Conservation (phyloP, 225 moss, liverwort and hornwort species). For the Marchantia paleacea region DNA sequence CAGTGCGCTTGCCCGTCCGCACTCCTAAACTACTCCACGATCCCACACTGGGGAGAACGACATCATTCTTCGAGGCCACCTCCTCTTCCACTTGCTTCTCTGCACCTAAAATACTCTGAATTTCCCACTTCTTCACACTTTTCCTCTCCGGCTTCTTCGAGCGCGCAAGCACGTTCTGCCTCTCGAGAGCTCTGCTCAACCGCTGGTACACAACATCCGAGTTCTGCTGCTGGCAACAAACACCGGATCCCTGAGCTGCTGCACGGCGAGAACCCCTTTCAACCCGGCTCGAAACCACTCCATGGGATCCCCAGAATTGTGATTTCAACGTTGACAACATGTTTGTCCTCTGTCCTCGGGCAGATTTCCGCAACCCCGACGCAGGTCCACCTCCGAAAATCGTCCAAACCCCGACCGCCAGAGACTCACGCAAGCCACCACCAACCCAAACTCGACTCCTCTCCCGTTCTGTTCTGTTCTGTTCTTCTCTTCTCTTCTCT, state of each 20-base stretch:
- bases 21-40: constrained; percentile 63
- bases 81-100: constrained; percentile 50
- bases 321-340: constrained; percentile 29
- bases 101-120: constrained; percentile 65
- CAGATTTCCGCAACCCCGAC: background rate
- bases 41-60: constrained; percentile 34
- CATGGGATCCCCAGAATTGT: constrained; percentile 17
- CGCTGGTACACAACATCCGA: constrained; percentile 5
- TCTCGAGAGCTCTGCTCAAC: constrained; percentile 10
- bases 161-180: constrained; percentile 9
- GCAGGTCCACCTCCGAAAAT: background rate
- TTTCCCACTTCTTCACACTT: constrained; percentile 49
- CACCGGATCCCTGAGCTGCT: constrained; percentile 7
- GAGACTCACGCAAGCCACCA: background rate
- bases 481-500: background rate
- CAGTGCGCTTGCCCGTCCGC: constrained; percentile 70
- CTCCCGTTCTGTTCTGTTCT: background rate
- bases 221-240: background rate
- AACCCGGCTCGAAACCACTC: constrained; percentile 1
- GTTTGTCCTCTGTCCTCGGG: background rate
- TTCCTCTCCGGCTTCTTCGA: constrained; percentile 1
- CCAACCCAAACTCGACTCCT: constrained; percentile 3
- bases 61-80: constrained; percentile 6
- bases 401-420: background rate
- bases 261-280: background rate